Evolutionary conservation across 805 yeast genomes (phyloP).

Genomic region (Wickerhamomyces xylosicus): DNA sequence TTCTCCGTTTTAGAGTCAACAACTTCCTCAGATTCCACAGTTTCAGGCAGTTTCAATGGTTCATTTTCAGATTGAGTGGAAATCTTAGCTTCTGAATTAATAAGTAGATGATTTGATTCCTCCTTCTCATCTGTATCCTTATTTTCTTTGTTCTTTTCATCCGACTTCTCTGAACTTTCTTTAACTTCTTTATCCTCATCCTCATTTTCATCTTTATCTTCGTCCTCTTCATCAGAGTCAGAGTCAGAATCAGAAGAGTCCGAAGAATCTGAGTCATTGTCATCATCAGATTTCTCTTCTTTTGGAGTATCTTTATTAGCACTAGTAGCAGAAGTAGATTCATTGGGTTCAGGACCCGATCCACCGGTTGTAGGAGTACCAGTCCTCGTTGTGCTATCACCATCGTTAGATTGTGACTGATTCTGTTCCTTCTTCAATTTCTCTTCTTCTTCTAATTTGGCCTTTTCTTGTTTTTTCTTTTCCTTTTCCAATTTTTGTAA

Average conservation of each 20-base stretch:
- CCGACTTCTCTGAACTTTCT: not conserved
- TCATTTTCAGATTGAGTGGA: too few species aligned
- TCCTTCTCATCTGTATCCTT: not conserved
- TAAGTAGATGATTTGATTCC: not conserved
- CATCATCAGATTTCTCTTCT: constrained; percentile 1
- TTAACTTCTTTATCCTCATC: constrained; percentile 6
- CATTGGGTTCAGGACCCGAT: not conserved
- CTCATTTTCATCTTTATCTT: constrained; percentile 5
- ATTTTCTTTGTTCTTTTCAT: constrained; percentile 1
- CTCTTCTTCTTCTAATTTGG: not conserved
- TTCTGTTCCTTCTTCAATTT: not conserved
- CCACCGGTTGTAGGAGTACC: too few species aligned
- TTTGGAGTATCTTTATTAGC: not conserved
- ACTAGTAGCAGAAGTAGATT: not conserved
- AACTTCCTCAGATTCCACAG: too few species aligned
- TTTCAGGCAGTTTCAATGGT: too few species aligned
- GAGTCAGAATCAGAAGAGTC: not conserved
- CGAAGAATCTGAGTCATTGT: constrained; percentile 2
- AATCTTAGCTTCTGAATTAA: too few species aligned
- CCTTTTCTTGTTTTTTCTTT: constrained; percentile 6
- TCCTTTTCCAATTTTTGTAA: constrained; percentile 1
- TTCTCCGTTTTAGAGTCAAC: too few species aligned
- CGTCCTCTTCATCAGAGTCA: not conserved
- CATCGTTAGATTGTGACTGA: too few species aligned
- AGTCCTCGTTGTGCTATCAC: too few species aligned